Base-by-base conservation (phyloP, 345 rosid genomes). In the Acer saccharum region DNA sequence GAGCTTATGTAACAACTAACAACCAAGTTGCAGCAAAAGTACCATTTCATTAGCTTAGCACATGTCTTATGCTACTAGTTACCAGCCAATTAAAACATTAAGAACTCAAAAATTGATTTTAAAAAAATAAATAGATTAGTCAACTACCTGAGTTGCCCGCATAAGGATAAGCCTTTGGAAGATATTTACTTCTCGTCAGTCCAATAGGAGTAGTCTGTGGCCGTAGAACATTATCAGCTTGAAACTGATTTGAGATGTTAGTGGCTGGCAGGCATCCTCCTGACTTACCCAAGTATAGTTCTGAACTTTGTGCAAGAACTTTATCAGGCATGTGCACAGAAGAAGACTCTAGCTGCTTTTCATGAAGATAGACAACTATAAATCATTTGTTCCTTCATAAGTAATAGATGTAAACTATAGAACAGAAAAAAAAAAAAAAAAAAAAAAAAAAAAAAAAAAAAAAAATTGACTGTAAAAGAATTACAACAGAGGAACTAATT, bases 81-180 rank as follows among this genome's bases (percentile, higher is more conserved):
- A 23, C 68, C 55, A 73, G 69, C 61, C 70, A 17, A 60, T 66
- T 43, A 7, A n/a, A 69, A 39, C 65, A 35, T 32, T 29, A 14
- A 43, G 7, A 66, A 69, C 67, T 7, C 27, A 39, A 43, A 71
- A 3, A 58, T 7, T 43, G 46, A 60, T n/a, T 18, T 20, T 11
- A 7, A 71, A 71, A 39, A 78, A 58, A 17, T 13, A 41, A 35
- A 74, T 7, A 57, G 68, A 60, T 39, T 71, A 71, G 62, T 46
- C 17, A 50, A 68, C 21, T 80, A 88, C 89, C 89, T 80, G 91
- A 78, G 67, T 80, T 86, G 39, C 83, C 85, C 10, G 78, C 79
- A 79, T 83, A 83, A 65, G 88, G 69, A 83, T 80, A 76, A 55
- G 86, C 79, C 65, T 77, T 72, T 16, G 85, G 20, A 65, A 72